Conservation (phyloP, 78 protist species). For the Pelomyxa schiedti region DNA sequence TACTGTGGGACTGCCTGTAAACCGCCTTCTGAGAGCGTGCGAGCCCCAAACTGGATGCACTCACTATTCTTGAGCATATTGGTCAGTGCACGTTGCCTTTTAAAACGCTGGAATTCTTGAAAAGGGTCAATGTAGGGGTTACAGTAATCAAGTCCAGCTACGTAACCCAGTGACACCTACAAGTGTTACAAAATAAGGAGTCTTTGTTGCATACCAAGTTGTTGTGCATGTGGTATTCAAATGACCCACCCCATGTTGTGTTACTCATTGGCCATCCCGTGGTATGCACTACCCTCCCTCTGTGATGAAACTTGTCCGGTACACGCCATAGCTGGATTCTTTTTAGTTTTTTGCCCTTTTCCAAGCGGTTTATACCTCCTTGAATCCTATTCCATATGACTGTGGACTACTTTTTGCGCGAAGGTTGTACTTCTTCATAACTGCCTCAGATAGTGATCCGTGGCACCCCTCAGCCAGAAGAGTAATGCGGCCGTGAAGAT, state of each 20-base stretch:
- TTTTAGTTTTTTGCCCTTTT: not conserved
- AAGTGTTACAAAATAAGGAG: too few species aligned
- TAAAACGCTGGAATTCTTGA: constrained; percentile 74
- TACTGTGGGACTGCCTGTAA: constrained; percentile 74
- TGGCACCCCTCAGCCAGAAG: constrained; percentile 90
- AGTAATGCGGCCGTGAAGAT: constrained; percentile 74
- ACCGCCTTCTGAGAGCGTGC: constrained; percentile 95
- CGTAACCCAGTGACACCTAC: not conserved
- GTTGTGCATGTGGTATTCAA: constrained; percentile 78
- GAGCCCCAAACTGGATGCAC: constrained; percentile 85
- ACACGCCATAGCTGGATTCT: constrained; percentile 77
- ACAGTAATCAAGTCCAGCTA: constrained; percentile 81
- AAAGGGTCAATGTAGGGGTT: constrained; percentile 85
- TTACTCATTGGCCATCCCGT: constrained; percentile 82
- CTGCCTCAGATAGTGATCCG: constrained; percentile 71
- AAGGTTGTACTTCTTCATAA: constrained; percentile 53
- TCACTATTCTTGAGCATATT: constrained; percentile 67
- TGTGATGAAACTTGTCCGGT: constrained; percentile 49
- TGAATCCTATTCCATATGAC: constrained; percentile 89
- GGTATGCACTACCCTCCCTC: constrained; percentile 70
- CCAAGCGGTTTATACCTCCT: too few species aligned
- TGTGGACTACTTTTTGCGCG: constrained; percentile 58
- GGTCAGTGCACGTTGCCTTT: constrained; percentile 59
- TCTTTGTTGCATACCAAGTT: not conserved
- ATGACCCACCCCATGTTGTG: constrained; percentile 88